Evolutionary conservation across 106 monocot species (phyloP).

Genomic region (Dendrobium huoshanense): DNA sequence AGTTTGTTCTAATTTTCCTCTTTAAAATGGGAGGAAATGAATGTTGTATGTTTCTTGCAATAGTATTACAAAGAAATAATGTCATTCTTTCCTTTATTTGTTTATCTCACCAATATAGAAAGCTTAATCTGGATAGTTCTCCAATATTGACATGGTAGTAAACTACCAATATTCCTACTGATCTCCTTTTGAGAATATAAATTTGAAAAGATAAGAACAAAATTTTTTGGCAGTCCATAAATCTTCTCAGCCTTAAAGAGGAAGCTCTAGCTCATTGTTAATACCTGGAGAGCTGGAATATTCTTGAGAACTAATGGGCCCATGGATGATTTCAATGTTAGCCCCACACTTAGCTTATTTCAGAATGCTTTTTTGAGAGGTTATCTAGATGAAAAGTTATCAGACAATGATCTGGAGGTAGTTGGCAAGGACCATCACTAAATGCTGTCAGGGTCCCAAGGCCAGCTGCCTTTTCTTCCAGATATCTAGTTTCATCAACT

Average conservation of each 20-base stretch:
- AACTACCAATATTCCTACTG: background rate
- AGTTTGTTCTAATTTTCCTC: background rate
- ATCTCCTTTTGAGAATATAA: no score
- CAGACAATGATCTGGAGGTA: conserved; percentile 3
- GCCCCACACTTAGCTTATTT: background rate
- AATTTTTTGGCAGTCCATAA: background rate
- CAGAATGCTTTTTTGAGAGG: background rate
- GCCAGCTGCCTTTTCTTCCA: background rate
- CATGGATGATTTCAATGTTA: background rate
- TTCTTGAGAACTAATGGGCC: background rate
- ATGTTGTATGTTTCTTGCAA: background rate
- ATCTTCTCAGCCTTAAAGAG: background rate
- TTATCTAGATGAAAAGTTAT: conserved; percentile 9
- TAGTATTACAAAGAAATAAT: background rate
- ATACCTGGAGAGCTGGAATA: background rate
- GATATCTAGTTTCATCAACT: background rate
- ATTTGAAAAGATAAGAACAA: background rate
- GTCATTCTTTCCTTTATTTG: background rate
- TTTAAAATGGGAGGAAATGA: background rate
- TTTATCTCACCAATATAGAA: background rate
- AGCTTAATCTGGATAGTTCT: background rate
- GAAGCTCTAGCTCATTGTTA: background rate
- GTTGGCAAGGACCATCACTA: conserved; percentile 1
- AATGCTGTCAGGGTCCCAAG: background rate
- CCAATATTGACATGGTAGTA: background rate